Evolutionary conservation across 1,284 basidiomycete genomes (phyloP), one percentile per base, ranked within the genome.

Genomic region (Ustilago bromivora): DNA sequence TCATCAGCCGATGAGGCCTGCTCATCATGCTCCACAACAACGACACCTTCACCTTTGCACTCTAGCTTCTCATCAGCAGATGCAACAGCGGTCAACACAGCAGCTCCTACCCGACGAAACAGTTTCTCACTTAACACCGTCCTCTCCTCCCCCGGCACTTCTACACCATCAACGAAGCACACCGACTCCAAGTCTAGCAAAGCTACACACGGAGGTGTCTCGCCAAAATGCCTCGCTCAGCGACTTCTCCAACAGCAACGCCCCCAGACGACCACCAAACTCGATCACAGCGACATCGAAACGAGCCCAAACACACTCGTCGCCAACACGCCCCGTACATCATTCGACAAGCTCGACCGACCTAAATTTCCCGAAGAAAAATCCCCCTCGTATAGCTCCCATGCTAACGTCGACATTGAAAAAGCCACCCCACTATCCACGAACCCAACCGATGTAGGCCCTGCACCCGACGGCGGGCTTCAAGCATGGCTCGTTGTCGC

Each of bases 401-500:
- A 43, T 13, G n/a, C 23, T 19, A n/a, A 40, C 12, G 31, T 43
- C 1, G 67, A 66, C 35, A 13, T 72, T 49, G 65, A 67, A 38
- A 67, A 67, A 41, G 57, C 57, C 2, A 4, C 19, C 19, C 34
- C 41, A 0, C 19, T 47, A 11, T 13, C 56, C 5, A 3, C 49
- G 0, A 9, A 31, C 1, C 32, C 38, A 8, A 10, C 47, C 10
- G 43, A 40, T 2, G 35, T 47, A 4, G 60, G 57, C 0, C 67
- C 72, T 36, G 69, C 75, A 28, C 76, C 76, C 0, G 76, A 78
- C 32, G 76, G 76, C 3, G 76, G 76, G 2, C 54, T 78, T 3
- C 61, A 64, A 60, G 76, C 76, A 1, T 78, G 76, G 71, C 66
- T 78, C 43, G 76, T 78, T 3, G 71, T 78, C 32, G 60, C 62